A percentile compares a stretch with the other conserved stretches of the same genome.
Evolutionary conservation across 768 basidiomycete species (phyloP).

Genomic region (Pisolithus marmoratus): DNA sequence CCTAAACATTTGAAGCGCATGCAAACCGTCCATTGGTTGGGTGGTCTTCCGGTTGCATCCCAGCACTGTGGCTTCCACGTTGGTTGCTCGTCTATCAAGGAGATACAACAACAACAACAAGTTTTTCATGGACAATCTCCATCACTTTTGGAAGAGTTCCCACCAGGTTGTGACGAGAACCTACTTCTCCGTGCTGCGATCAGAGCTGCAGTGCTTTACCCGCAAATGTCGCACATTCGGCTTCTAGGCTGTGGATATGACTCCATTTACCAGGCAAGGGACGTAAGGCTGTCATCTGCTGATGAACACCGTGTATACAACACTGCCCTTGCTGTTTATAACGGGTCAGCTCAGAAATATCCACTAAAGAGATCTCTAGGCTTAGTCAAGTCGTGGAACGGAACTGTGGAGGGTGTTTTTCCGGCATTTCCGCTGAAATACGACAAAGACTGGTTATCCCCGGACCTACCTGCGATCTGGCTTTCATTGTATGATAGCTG

Average conservation of each 20-base stretch:
- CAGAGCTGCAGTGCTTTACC: constrained; percentile 12
- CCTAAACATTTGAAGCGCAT: constrained; percentile 29
- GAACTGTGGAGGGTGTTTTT: not conserved
- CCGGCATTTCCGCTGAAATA: constrained; percentile 5
- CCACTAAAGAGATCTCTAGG: not conserved
- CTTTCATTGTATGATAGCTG: constrained; percentile 22
- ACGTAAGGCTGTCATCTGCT: not conserved
- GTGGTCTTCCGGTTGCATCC: constrained; percentile 13
- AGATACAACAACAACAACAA: constrained; percentile 8
- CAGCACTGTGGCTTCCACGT: constrained; percentile 26
- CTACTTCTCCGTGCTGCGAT: constrained; percentile 14
- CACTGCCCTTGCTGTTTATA: constrained; percentile 6
- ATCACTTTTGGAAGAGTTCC: constrained; percentile 9
- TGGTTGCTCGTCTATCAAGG: constrained; percentile 19
- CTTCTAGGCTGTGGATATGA: not conserved
- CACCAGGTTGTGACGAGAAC: not conserved
- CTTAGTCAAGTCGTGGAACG: not conserved
- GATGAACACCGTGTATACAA: constrained; percentile 14
- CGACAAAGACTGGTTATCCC: constrained; percentile 17
- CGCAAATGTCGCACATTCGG: not conserved
- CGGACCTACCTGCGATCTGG: constrained; percentile 17
- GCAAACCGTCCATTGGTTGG: constrained; percentile 31
- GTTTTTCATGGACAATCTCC: constrained; percentile 5
- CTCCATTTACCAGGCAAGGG: constrained; percentile 3
- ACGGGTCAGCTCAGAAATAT: not conserved